Percentiles rank a stretch among this genome's conserved stretches.
Conservation (phyloP, 2,329 filamentous ascomycete species). For the Colletotrichum sidae region DNA sequence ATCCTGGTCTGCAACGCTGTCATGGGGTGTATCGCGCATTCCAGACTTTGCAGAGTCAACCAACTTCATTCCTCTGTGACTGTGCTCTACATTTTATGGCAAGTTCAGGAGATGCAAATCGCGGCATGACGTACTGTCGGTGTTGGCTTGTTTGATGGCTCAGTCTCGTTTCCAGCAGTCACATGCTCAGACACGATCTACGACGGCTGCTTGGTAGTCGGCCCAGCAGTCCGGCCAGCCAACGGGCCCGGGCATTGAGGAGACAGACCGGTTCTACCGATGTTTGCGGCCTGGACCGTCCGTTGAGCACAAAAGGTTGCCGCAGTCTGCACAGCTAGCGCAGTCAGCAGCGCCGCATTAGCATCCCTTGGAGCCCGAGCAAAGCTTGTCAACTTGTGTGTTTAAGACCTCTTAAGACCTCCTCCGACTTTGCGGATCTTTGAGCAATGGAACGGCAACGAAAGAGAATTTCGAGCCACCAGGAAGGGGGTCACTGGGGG, state of each 20-base stretch:
- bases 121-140: slow-evolving; percentile 23
- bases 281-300: slow-evolving; percentile 17
- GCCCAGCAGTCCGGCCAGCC: slow-evolving; percentile 28
- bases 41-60: slow-evolving; percentile 11
- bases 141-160: slow-evolving; percentile 8
- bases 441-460: slow-evolving; percentile 28
- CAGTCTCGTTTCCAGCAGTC: not conserved
- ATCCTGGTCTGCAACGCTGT: slow-evolving; percentile 18
- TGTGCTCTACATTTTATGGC: slow-evolving; percentile 2
- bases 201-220: slow-evolving; percentile 4
- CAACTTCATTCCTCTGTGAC: slow-evolving; percentile 25
- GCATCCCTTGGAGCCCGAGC: slow-evolving; percentile 16
- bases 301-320: slow-evolving; percentile 10
- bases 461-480: slow-evolving; percentile 21
- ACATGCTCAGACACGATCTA: slow-evolving; percentile 4
- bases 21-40: slow-evolving; percentile 15
- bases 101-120: slow-evolving; percentile 18
- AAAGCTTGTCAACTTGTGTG: slow-evolving; percentile 14
- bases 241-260: slow-evolving; percentile 16
- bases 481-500: too few species aligned
- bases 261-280: slow-evolving; percentile 26
- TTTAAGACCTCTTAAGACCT: slow-evolving; percentile 17
- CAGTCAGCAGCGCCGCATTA: slow-evolving; percentile 7
- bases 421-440: slow-evolving; percentile 22
- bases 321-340: too few species aligned